Evolutionary conservation across 257 asterid genomes (phyloP).

Genomic region (Solanum bulbocastanum): DNA sequence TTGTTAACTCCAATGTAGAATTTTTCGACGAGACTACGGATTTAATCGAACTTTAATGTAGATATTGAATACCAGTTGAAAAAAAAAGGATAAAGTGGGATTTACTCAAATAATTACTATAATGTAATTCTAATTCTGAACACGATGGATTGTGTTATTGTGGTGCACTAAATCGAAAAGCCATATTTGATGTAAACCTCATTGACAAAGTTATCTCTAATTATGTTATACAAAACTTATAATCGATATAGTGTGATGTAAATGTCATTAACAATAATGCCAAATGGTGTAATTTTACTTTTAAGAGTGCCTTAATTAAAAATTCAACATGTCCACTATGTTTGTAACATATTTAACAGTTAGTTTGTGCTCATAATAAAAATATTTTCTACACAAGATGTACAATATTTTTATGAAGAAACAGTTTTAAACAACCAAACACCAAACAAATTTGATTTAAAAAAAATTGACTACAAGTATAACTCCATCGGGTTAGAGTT

Average conservation of each 20-base stretch:
- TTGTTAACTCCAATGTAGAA: too few species aligned
- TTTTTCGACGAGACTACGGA: rapidly evolving
- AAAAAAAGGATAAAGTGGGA: background rate
- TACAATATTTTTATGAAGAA: background rate
- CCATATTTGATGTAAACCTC: background rate
- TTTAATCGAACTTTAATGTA: too few species aligned
- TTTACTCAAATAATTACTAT: background rate
- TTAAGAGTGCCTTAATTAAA: background rate
- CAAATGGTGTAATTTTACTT: background rate
- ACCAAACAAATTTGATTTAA: background rate
- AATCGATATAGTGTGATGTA: background rate
- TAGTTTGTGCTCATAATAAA: too few species aligned
- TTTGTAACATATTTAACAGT: too few species aligned
- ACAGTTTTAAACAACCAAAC: too few species aligned
- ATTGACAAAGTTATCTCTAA: background rate
- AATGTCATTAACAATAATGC: background rate
- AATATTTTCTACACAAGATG: background rate
- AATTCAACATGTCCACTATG: background rate
- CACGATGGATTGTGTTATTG: background rate
- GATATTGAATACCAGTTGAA: too few species aligned
- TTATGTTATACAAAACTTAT: background rate
- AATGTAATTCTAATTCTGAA: background rate
- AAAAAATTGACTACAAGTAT: background rate
- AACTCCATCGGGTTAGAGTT: background rate
- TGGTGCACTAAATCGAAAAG: background rate